Percentiles rank a stretch among this genome's conserved stretches.
Evolutionary conservation across 495 filamentous ascomycete genomes (phyloP).

Genomic region (Hypoxylon fragiforme): DNA sequence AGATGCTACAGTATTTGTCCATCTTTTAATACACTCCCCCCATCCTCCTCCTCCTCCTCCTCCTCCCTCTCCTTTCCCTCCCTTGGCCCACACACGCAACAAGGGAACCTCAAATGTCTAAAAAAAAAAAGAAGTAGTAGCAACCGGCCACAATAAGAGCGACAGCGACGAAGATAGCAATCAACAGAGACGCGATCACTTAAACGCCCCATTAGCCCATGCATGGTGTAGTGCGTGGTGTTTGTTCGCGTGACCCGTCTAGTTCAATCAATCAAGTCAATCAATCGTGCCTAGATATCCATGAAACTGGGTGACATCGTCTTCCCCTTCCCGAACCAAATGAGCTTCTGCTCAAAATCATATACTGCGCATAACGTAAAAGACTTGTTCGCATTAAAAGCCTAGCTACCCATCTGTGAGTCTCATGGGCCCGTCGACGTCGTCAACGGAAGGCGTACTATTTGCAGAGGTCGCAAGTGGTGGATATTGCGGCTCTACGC

Average conservation of each 20-base stretch:
- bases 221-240: slow-evolving; percentile 2
- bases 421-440: slow-evolving; percentile 2
- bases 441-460: slow-evolving; percentile 15
- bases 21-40: slow-evolving; percentile 27
- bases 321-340: not conserved
- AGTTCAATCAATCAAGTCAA: slow-evolving; percentile 36
- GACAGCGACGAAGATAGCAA: slow-evolving; percentile 2
- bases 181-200: slow-evolving; percentile 10
- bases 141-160: too few species aligned
- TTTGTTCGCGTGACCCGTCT: slow-evolving; percentile 33
- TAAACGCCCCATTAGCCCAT: slow-evolving; percentile 27
- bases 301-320: slow-evolving; percentile 27
- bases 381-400: too few species aligned
- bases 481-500: slow-evolving; percentile 35
- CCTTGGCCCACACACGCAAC: not conserved
- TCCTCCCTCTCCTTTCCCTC: not conserved
- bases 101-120: not conserved
- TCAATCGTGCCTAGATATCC: slow-evolving; percentile 40
- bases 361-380: too few species aligned
- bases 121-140: too few species aligned
- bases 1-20: slow-evolving; percentile 23
- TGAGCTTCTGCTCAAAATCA: not conserved
- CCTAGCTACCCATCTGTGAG: slow-evolving; percentile 1
- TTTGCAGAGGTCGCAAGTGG: slow-evolving; percentile 24
- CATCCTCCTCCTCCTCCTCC: not conserved